Conservation (phyloP, 1,139 yeast genomes). For the Geotrichum candidum region DNA sequence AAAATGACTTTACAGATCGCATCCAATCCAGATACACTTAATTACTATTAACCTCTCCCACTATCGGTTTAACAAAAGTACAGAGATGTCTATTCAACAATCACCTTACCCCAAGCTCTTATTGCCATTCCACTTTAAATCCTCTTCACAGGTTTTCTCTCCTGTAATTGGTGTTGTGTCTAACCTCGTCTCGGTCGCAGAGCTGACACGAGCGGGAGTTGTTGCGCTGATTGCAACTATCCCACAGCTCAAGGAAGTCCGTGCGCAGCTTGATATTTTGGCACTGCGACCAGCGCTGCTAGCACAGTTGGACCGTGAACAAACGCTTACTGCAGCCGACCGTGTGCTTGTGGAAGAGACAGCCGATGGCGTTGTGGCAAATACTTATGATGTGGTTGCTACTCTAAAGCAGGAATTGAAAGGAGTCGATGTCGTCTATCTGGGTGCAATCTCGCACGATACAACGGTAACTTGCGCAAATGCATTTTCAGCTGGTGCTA, state of each 20-base stretch:
- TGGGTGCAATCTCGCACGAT: not conserved
- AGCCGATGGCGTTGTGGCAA: slow-evolving; percentile 11
- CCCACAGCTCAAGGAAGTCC: not conserved
- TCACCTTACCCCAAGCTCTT: not conserved
- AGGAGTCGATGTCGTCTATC: slow-evolving; percentile 2
- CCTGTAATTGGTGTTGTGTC: slow-evolving; percentile 8
- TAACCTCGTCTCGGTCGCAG: not conserved
- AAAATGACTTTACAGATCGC: not conserved
- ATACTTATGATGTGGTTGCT: slow-evolving; percentile 6
- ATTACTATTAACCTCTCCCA: not conserved
- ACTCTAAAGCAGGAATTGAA: not conserved
- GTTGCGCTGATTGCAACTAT: slow-evolving; percentile 6
- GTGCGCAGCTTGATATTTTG: not conserved
- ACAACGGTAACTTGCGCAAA: not conserved
- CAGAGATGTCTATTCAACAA: not conserved
- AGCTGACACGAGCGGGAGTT: slow-evolving; percentile 5
- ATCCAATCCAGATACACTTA: not conserved
- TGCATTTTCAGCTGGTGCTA: slow-evolving; percentile 9
- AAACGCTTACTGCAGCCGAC: not conserved
- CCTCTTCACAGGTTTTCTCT: not conserved
- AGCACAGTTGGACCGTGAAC: not conserved
- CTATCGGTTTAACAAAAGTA: not conserved
- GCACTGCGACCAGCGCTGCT: slow-evolving; percentile 8
- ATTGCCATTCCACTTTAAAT: slow-evolving; percentile 1
- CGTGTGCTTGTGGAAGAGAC: not conserved